These are phyloP conservation scores for Xylariales sp. DNA, from an alignment of 2,329 filamentous ascomycete genomes.

Conservation along the genomic window DNA sequence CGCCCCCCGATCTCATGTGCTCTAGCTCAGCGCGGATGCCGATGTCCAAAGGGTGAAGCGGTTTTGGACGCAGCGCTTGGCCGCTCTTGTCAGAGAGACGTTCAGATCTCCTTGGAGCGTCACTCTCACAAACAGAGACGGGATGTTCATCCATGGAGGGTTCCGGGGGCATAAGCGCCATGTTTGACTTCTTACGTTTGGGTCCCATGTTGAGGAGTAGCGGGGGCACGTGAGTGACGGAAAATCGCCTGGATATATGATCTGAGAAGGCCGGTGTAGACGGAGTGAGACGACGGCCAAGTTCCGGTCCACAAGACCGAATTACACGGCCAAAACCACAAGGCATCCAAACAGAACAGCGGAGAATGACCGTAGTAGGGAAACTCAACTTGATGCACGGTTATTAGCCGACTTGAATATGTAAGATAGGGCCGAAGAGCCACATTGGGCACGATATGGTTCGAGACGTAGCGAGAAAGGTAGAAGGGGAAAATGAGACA, in stretches of 20 bases:
- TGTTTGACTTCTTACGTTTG: conserved; percentile 54
- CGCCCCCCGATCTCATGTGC: conserved; percentile 11
- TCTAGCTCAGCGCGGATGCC: neutral
- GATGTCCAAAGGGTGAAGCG: neutral
- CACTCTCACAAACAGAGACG: conserved; percentile 1
- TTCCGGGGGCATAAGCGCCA: conserved; percentile 33
- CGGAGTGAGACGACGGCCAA: conserved; percentile 22
- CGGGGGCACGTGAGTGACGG: neutral
- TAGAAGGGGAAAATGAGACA: neutral
- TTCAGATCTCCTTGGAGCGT: conserved; percentile 40
- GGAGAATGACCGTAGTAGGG: neutral
- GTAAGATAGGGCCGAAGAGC: neutral
- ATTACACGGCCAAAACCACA: conserved; percentile 36
- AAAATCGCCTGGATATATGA: conserved; percentile 29
- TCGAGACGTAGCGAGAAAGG: neutral
- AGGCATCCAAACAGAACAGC: conserved; percentile 39
- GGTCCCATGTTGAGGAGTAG: conserved; percentile 50
- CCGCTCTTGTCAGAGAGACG: conserved; percentile 39
- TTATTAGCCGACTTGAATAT: neutral
- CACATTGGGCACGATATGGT: neutral
- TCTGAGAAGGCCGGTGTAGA: conserved; percentile 37
- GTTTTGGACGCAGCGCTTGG: conserved; percentile 3
- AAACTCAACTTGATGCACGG: neutral
- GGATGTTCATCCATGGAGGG: conserved; percentile 10
- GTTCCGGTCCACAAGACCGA: conserved; percentile 34